These are phyloP conservation scores for Metschnikowia drakensbergensis DNA, from an alignment of 805 yeast species.

Conservation along the genomic window DNA sequence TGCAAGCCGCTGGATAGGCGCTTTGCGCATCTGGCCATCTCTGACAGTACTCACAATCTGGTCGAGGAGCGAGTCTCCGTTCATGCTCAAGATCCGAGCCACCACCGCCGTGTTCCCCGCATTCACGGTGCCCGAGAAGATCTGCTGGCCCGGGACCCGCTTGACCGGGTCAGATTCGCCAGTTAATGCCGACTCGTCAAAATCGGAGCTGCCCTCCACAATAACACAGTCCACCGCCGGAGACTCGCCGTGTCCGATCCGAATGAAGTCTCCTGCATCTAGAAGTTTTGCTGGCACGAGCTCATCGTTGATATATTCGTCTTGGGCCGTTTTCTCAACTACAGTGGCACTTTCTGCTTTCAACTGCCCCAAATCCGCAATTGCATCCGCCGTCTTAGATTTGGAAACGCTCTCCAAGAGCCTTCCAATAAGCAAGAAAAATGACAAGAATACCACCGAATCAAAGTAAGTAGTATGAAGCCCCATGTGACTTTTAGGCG, in stretches of 20 bases:
- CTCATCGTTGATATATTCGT: conserved; percentile 24
- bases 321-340: conserved; percentile 12
- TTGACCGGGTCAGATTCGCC: conserved; percentile 61
- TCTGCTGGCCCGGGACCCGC: conserved; percentile 57
- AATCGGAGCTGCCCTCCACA: conserved; percentile 43
- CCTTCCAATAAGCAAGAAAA: conserved; percentile 69
- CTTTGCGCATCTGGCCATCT: conserved; percentile 67
- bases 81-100: conserved; percentile 54
- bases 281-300: conserved; percentile 40
- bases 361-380: conserved; percentile 48
- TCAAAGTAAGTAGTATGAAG: conserved; percentile 69
- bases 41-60: conserved; percentile 68
- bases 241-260: conserved; percentile 52
- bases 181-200: conserved; percentile 60
- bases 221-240: conserved; percentile 58
- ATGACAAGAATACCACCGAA: conserved; percentile 71
- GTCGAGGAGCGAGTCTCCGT: conserved; percentile 64
- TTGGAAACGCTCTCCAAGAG: conserved; percentile 65
- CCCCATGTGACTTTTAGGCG: conserved; percentile 28
- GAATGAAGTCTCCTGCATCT: conserved; percentile 50
- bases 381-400: conserved; percentile 62
- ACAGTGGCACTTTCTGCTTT: conserved; percentile 50
- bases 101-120: conserved; percentile 51
- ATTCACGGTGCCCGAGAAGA: conserved; percentile 71
- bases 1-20: conserved; percentile 70